These are phyloP conservation scores for Centella asiatica DNA, from an alignment of 129 eudicot species.

Conservation along the genomic window DNA sequence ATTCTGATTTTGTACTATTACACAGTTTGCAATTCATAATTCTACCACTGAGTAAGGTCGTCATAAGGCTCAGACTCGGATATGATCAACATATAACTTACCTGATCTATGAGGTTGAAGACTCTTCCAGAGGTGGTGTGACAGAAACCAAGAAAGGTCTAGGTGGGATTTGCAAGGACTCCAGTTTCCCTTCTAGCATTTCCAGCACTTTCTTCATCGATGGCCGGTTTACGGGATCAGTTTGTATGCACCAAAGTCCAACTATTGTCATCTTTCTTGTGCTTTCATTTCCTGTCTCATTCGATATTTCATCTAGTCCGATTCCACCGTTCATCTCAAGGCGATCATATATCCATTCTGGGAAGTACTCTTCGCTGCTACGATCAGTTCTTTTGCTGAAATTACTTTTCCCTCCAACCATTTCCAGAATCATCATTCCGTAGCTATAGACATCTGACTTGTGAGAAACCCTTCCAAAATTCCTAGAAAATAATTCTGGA, in stretches of 20 bases:
- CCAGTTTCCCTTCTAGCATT: conserved; percentile 14
- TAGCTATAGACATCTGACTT: not conserved
- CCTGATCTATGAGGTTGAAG: not conserved
- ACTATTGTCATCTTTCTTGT: not conserved
- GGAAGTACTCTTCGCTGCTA: conserved; percentile 2
- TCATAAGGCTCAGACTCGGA: too few species aligned
- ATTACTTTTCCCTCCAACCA: not conserved
- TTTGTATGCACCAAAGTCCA: conserved; percentile 7
- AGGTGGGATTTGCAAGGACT: not conserved
- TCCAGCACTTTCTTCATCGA: conserved; percentile 10
- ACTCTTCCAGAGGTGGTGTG: not conserved
- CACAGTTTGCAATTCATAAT: too few species aligned
- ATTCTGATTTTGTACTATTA: too few species aligned
- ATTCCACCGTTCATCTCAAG: conserved; percentile 1
- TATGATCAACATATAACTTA: too few species aligned
- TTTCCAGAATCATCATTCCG: conserved; percentile 5
- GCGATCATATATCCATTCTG: not conserved
- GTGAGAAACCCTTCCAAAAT: conserved; percentile 2
- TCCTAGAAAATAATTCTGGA: conserved; percentile 1
- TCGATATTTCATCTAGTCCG: not conserved
- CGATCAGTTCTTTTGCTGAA: not conserved
- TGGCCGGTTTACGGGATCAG: conserved; percentile 12
- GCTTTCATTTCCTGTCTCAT: not conserved
- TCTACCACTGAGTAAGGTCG: too few species aligned
- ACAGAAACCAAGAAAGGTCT: not conserved